Percentiles rank a stretch among this genome's conserved stretches.
Conservation (phyloP, 78 protist genomes). For the Dictyostelium brefeldianum region DNA sequence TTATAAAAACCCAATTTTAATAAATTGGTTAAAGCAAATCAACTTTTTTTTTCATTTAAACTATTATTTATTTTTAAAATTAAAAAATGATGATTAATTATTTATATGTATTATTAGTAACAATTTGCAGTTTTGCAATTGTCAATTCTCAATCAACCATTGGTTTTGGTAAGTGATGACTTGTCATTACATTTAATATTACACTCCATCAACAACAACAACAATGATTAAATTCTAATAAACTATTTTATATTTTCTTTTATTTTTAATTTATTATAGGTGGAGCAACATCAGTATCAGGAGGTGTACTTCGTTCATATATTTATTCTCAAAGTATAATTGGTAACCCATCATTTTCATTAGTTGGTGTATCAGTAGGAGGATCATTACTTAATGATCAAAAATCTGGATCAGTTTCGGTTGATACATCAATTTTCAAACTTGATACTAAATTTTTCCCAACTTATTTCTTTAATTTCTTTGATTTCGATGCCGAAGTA, state of each 20-base stretch:
- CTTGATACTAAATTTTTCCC: constrained; percentile 11
- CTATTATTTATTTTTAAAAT: neutral
- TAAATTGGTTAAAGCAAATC: no score
- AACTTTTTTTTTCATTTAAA: no score
- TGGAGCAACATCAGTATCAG: neutral
- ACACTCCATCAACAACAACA: no score
- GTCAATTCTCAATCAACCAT: neutral
- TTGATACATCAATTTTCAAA: constrained; percentile 17
- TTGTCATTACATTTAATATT: no score
- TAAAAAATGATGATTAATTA: constrained; percentile 7
- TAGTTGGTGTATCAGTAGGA: constrained; percentile 1
- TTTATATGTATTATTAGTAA: neutral
- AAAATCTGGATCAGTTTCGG: constrained; percentile 8
- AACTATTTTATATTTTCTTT: no score
- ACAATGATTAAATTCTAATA: no score
- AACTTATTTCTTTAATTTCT: constrained; percentile 9
- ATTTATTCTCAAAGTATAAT: neutral
- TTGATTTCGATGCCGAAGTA: neutral
- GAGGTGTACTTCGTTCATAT: constrained; percentile 13
- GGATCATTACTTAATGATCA: neutral
- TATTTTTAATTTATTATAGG: neutral
- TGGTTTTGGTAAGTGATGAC: neutral
- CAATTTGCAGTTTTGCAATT: neutral
- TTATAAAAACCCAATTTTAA: no score
- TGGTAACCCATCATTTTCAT: neutral